phyloP scores from a whole-genome alignment of 2,329 filamentous ascomycete genomes.

The Amauroascus verrucosus region DNA sequence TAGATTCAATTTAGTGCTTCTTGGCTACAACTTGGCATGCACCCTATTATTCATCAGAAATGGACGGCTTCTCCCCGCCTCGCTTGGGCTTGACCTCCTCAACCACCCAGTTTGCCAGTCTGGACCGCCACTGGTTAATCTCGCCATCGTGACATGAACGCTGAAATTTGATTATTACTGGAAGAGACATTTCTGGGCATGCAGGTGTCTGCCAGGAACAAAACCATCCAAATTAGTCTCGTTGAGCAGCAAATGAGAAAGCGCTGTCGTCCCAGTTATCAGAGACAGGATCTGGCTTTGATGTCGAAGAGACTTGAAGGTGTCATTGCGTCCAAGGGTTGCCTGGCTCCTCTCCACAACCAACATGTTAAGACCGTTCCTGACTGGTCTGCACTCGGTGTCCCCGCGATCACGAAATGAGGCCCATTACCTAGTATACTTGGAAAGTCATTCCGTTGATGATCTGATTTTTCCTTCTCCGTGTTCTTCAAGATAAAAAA shows the following conservation, averaged over 20 bases:
- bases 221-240: background rate
- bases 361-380: background rate
- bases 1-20: background rate
- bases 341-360: background rate
- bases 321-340: background rate
- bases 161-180: background rate
- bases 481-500: too few relatives aligned
- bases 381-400: background rate
- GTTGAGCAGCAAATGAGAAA: constrained; percentile 2
- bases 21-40: background rate
- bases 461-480: too few relatives aligned
- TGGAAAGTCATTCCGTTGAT: too few relatives aligned
- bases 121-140: background rate
- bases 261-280: too few relatives aligned
- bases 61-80: background rate
- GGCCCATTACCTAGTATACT: too few relatives aligned
- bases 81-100: too few relatives aligned
- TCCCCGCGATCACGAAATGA: background rate
- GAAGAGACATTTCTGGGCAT: background rate
- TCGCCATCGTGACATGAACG: background rate
- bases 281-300: too few relatives aligned
- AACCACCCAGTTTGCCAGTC: background rate
- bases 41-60: background rate
- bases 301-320: background rate
- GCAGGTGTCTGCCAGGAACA: background rate